Evolutionary conservation across 2,329 filamentous ascomycete genomes (phyloP), one percentile per base, ranked within the genome.

Genomic region (Xylaria sp.): DNA sequence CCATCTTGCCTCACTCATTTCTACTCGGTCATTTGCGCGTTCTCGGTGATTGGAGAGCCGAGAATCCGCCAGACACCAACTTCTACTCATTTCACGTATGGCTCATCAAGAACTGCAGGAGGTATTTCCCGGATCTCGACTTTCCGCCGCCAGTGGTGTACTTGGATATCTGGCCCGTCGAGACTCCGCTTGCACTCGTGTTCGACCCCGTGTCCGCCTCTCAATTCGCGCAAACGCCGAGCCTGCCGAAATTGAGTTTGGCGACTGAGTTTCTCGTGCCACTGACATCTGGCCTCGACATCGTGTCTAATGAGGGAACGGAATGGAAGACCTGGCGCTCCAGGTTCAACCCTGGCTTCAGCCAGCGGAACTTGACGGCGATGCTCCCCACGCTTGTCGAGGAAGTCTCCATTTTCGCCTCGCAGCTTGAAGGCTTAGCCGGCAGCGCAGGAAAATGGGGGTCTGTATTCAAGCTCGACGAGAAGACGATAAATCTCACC

Each of bases 271-370:
- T 69, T 50, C 69, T 77, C 56, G 34, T 52, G 1, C 80, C 80
- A 1, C 64, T 82, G 8, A 80, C 80, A 1, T 71, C 73, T 28
- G 76, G 74, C 15, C 55, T 73, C 2, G 81, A 82, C 59, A 68
- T 82, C 0, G 65, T 79, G 2, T 76, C 75, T 6, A 73, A 75
- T 50, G 78, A 81, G 8, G 80, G 79, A 65, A 73, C 74, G 37
- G 39, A 74, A 8, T 82, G 80, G 76, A 77, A 77, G 66, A 75
- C 62, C 0, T 77, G 76, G 75, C 72, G 75, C 6, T 77, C 78
- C 60, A 65, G 77, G 23, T 78, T 82, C 37, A 82, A 76, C 28
- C 81, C 79, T 0, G 80, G 77, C 1, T 83, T 83, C 67, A 81
- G 80, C 56, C 72, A 76, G 23, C 76, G 80, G 59, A 82, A 80